A percentile compares a stretch with the other conserved stretches of the same genome.
These are phyloP conservation scores for Penicillium sp. DNA, from an alignment of 2,329 filamentous ascomycete species.

Conservation along the genomic window DNA sequence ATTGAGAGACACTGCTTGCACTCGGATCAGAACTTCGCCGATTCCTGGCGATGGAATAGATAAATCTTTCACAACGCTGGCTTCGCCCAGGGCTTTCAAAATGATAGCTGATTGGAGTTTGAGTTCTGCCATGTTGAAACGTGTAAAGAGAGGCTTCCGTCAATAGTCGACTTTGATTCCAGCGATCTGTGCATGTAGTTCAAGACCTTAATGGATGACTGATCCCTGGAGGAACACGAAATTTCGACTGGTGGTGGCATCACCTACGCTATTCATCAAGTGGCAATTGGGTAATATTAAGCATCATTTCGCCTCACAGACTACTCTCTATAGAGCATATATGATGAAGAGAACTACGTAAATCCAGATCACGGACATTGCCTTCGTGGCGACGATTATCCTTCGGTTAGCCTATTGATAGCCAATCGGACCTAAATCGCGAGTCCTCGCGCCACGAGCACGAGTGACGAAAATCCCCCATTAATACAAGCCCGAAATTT, in stretches of 20 bases:
- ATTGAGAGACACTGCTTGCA: constrained; percentile 2
- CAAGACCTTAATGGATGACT: background rate
- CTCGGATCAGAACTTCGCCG: background rate
- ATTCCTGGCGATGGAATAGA: constrained; percentile 4
- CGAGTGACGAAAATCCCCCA: background rate
- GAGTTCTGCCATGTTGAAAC: background rate
- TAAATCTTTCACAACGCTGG: constrained; percentile 1
- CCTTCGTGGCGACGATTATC: background rate
- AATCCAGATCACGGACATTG: background rate
- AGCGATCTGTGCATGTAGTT: background rate
- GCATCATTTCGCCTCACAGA: background rate
- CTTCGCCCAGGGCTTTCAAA: background rate
- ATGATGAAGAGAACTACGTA: background rate
- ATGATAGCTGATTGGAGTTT: constrained; percentile 6
- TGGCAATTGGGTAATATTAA: background rate
- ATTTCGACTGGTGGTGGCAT: background rate
- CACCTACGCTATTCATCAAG: background rate
- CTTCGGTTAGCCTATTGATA: constrained; percentile 13
- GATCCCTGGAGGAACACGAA: background rate
- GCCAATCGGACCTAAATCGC: constrained; percentile 1
- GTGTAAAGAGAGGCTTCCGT: background rate
- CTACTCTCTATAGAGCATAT: background rate
- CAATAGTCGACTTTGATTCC: background rate
- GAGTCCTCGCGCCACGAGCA: background rate
- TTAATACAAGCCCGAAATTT: background rate